These are phyloP conservation scores for Penicillium paradoxum DNA, from an alignment of 495 filamentous ascomycete genomes.

Conservation along the genomic window DNA sequence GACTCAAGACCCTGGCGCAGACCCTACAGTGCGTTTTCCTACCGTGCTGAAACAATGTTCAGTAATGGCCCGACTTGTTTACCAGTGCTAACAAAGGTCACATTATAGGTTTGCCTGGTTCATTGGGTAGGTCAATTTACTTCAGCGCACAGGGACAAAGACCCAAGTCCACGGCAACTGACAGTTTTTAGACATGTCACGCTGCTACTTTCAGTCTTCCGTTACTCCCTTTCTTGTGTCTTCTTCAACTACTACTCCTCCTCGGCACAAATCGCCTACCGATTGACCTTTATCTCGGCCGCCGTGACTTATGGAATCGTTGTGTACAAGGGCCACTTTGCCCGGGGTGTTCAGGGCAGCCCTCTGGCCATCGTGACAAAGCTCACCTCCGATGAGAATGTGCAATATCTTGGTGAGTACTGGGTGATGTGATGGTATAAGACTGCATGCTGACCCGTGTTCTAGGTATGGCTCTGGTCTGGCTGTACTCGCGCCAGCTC, in stretches of 20 bases:
- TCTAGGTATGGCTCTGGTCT: slow-evolving; percentile 87
- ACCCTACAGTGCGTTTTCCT: slow-evolving; percentile 72
- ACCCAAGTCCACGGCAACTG: slow-evolving; percentile 9
- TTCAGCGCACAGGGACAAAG: slow-evolving; percentile 1
- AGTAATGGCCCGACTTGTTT: slow-evolving; percentile 11
- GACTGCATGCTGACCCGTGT: slow-evolving; percentile 6
- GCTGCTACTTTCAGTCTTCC: slow-evolving; percentile 72
- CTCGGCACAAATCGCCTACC: slow-evolving; percentile 77
- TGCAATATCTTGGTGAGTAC: slow-evolving; percentile 88
- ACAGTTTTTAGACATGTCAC: slow-evolving; percentile 63
- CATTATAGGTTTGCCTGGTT: slow-evolving; percentile 71
- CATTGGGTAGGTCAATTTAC: slow-evolving; percentile 62
- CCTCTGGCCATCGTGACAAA: slow-evolving; percentile 56
- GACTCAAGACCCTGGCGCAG: slow-evolving; percentile 70
- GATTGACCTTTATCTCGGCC: slow-evolving; percentile 80
- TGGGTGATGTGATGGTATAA: neutral
- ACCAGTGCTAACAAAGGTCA: slow-evolving; percentile 39
- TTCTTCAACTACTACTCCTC: slow-evolving; percentile 73
- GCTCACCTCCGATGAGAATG: slow-evolving; percentile 83
- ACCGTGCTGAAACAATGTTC: slow-evolving; percentile 17
- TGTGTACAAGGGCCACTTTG: slow-evolving; percentile 95
- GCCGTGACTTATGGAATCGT: slow-evolving; percentile 95
- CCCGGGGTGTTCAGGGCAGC: slow-evolving; percentile 60
- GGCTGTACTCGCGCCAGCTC: slow-evolving; percentile 88
- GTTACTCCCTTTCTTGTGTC: slow-evolving; percentile 77